Percentiles rank a stretch among this genome's conserved stretches.
phyloP scores from a whole-genome alignment of 805 yeast genomes.

The Brettanomyces custersianus region DNA sequence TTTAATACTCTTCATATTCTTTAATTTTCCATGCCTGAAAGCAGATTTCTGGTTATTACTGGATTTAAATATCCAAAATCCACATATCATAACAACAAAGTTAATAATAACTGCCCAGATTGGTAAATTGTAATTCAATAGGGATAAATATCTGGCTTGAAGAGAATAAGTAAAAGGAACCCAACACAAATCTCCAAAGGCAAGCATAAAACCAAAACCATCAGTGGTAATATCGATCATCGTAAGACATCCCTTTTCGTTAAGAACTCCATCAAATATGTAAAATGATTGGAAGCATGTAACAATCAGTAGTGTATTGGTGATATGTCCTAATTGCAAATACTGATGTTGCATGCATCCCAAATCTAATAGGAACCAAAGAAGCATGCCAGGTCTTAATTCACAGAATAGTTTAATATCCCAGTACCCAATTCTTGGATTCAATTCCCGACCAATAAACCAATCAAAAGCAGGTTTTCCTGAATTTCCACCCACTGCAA shows the following conservation, averaged over 20 bases:
- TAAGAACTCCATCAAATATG: constrained; percentile 83
- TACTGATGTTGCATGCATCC: constrained; percentile 80
- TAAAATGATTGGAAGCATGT: constrained; percentile 68
- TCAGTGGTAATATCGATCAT: constrained; percentile 97
- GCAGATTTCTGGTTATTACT: constrained; percentile 79
- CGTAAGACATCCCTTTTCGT: constrained; percentile 80
- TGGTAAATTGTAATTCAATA: constrained; percentile 52
- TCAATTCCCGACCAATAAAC: constrained; percentile 95
- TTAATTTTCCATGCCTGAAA: constrained; percentile 70
- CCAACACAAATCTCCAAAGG: constrained; percentile 88
- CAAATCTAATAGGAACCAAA: constrained; percentile 75
- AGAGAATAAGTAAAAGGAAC: constrained; percentile 88
- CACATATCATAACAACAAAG: constrained; percentile 36
- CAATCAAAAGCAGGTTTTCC: constrained; percentile 74
- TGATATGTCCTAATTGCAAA: constrained; percentile 34
- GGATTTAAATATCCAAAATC: constrained; percentile 76
- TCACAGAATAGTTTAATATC: constrained; percentile 92
- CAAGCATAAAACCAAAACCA: constrained; percentile 94
- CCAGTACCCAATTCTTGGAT: constrained; percentile 78
- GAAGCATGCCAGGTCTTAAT: constrained; percentile 84
- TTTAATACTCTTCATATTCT: constrained; percentile 57
- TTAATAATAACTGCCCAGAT: constrained; percentile 29
- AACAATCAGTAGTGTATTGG: constrained; percentile 67
- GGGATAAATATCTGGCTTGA: constrained; percentile 75
- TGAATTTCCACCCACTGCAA: constrained; percentile 84